These are phyloP conservation scores for Paracamarosporium sp. DNA, from an alignment of 2,329 filamentous ascomycete species.

Conservation along the genomic window DNA sequence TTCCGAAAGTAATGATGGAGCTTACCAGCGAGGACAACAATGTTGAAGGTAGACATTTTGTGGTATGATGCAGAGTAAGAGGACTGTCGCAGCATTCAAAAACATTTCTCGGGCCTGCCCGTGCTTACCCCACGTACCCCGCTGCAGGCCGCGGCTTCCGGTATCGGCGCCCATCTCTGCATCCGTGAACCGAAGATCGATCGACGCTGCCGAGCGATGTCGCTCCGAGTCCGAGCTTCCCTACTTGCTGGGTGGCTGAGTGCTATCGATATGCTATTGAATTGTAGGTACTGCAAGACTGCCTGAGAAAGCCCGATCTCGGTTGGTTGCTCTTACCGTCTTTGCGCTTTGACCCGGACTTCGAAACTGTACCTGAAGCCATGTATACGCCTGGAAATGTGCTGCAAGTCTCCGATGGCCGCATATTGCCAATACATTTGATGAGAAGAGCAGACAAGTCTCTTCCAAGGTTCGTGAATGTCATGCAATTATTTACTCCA, in stretches of 20 bases:
- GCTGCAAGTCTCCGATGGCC: no score
- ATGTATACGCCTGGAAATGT: no score
- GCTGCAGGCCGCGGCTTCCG: slow-evolving; percentile 1
- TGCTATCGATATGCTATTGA: no score
- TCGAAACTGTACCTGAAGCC: no score
- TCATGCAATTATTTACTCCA: slow-evolving; percentile 10
- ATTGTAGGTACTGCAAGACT: no score
- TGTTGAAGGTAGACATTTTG: slow-evolving; percentile 50
- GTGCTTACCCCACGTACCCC: slow-evolving; percentile 9
- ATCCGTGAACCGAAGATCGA: neutral
- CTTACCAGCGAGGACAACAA: slow-evolving; percentile 50
- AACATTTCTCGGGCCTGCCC: neutral
- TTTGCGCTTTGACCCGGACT: no score
- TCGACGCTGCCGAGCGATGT: neutral
- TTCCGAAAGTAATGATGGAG: neutral
- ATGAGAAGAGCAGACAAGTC: no score
- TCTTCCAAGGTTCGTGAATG: neutral
- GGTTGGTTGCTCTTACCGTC: no score
- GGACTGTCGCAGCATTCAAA: neutral
- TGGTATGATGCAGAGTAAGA: neutral
- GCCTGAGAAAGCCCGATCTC: no score
- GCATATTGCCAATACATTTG: no score
- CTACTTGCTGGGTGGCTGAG: neutral
- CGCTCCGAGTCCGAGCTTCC: neutral
- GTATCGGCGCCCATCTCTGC: neutral